These are phyloP conservation scores for Claviceps quebecensis DNA, from an alignment of 2,329 filamentous ascomycete species.

Conservation along the genomic window DNA sequence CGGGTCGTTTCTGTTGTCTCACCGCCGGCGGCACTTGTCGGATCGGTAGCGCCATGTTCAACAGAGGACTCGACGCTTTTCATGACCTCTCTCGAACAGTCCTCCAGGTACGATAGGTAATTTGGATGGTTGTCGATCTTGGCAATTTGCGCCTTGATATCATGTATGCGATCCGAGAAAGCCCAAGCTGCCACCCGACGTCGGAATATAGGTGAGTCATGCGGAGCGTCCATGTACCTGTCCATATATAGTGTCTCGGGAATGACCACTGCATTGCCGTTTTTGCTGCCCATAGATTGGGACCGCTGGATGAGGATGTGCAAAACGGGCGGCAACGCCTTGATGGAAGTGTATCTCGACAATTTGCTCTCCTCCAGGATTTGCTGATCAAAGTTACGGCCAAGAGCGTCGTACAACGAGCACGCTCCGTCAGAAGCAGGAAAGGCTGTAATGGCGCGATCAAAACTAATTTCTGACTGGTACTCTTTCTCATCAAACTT, in stretches of 20 bases:
- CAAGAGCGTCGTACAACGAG: conserved; percentile 72
- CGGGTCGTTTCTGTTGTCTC: neutral
- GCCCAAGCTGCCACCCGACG: conserved; percentile 60
- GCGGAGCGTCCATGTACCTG: conserved; percentile 62
- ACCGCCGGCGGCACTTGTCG: neutral
- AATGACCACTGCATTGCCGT: conserved; percentile 64
- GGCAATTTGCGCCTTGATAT: conserved; percentile 30
- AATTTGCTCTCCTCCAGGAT: conserved; percentile 51
- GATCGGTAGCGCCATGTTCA: neutral
- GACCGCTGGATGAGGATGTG: conserved; percentile 83
- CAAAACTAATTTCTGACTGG: conserved; percentile 36
- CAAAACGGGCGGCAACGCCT: conserved; percentile 66
- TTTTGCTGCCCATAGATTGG: conserved; percentile 60
- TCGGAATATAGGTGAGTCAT: conserved; percentile 45
- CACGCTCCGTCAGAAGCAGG: conserved; percentile 34
- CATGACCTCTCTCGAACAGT: conserved; percentile 12
- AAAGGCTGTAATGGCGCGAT: conserved; percentile 48
- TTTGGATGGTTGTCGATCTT: conserved; percentile 14
- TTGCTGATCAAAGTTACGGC: conserved; percentile 72
- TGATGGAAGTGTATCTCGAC: conserved; percentile 56
- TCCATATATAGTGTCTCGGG: conserved; percentile 75
- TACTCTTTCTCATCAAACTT: conserved; percentile 31
- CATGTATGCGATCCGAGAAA: conserved; percentile 49
- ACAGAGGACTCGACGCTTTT: conserved; percentile 4
- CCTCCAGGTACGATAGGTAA: conserved; percentile 17